These are phyloP conservation scores for Akanthomyces muscarius DNA, from an alignment of 2,329 filamentous ascomycete species.

Conservation along the genomic window DNA sequence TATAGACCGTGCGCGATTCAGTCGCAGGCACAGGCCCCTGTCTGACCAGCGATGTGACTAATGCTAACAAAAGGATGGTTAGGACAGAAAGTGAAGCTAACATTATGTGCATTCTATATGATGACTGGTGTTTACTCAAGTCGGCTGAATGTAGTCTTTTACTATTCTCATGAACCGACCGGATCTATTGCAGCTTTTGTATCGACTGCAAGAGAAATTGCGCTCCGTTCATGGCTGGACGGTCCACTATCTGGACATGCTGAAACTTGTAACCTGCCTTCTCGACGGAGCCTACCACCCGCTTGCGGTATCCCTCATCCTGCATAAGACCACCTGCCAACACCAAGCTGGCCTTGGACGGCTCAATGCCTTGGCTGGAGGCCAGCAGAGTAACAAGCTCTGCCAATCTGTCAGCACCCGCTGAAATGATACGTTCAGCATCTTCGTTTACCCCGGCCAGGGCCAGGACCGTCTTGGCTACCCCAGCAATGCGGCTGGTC, in stretches of 20 bases:
- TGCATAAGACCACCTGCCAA: constrained; percentile 25
- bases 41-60: neutral
- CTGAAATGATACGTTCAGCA: constrained; percentile 20
- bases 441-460: constrained; percentile 19
- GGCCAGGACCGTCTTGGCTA: constrained; percentile 21
- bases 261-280: constrained; percentile 19
- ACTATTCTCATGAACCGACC: neutral
- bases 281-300: constrained; percentile 15
- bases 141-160: neutral
- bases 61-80: neutral
- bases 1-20: constrained; percentile 14
- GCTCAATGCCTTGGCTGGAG: constrained; percentile 18
- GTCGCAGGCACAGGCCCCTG: neutral
- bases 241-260: constrained; percentile 18
- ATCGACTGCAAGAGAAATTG: constrained; percentile 4
- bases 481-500: constrained; percentile 21
- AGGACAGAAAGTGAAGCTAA: neutral
- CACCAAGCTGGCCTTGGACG: constrained; percentile 19
- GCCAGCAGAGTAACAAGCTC: constrained; percentile 20
- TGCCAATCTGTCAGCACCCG: constrained; percentile 21
- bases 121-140: neutral
- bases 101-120: neutral
- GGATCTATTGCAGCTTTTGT: neutral
- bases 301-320: constrained; percentile 18
- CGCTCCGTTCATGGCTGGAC: constrained; percentile 21